Base-by-base conservation (phyloP, 768 basidiomycete species). In the Trametes gibbosa region DNA sequence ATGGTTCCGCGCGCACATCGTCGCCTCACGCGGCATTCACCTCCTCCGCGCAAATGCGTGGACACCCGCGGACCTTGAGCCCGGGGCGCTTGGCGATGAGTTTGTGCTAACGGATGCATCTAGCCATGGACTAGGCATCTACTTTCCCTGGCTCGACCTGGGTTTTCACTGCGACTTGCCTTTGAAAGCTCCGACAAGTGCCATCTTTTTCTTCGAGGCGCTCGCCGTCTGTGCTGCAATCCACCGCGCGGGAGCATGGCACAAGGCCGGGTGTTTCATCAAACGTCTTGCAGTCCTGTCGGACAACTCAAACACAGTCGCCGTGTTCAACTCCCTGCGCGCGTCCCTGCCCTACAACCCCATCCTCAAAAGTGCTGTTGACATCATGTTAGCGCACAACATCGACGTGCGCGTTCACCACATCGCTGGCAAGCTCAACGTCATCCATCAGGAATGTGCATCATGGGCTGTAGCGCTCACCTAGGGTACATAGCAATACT, bases 291-390 rank as follows among this genome's bases (percentile, higher is more conserved):
- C 37, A 2, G 41, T 52, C 23, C 21, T 41, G 58, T 57, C 66
- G 19, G 68, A 74, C 54, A 73, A 65, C 48, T 17, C 41, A n/a
- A 68, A 73, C 59, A 64, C 68, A 13, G 70, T 70, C 2, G 46
- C 63, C 2, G 62, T 69, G n/a, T 72, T 72, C 58, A 50, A 63
- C 57, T 61, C 69, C 0, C 54, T 72, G 1, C 34, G 55, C 12
- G 69, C 66, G 0, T 13, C 1, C 0, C 58, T 53, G 0, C 8
- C 24, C 5, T 69, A 25, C 23, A 46, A 24, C 5, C 10, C 21
- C 23, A 25, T 46, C 23, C 45, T 46, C 23, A 24, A 25, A 9
- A 7, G 42, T 21, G 2, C 42, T 45, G 21, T 46, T 14, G 45
- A 24, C 5, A 16, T n/a, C n/a, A 37, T 37, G 35, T 16, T 37